Evolutionary conservation across 768 basidiomycete species (phyloP), one percentile per base, ranked within the genome.

Genomic region (Pleurotus citrinopileatus): DNA sequence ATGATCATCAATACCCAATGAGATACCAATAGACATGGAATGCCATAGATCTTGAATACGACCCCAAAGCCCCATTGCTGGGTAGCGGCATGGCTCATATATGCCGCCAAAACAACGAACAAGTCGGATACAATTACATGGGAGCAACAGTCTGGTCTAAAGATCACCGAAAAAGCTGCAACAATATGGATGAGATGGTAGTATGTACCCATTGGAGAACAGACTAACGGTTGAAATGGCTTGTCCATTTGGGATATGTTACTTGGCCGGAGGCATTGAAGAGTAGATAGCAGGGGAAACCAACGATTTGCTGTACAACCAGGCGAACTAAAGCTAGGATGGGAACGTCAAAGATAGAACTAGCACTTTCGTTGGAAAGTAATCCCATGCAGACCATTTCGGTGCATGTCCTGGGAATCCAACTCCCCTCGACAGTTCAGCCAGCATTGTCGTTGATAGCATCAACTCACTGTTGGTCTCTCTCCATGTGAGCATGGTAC

Each of bases 231-330:
- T 66, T 55, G 53, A 67, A 70, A 85, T 82, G 88, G 74, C 78
- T 89, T 26, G 79, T 80, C 42, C 72, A 69, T 20, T 53, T 40
- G 27, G 87, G 86, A 70, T 89, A 89, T 53, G 73, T 69, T 55
- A 63, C 70, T 67, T 89, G 89, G 20, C 88, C 84, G 26, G 81
- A 79, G 10, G 84, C 82, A 65, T 91, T 91, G 38, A 66, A 61
- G 57, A 81, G 71, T 50, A 89, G 62, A 71, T 89, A 87, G 59
- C 79, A 64, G 19, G 82, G 85, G 83, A 83, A 89, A 6, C 88
- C 89, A 52, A 73, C 64, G 45, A 86, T 59, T 78, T 84, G 44
- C 10, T 13, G 34, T 17, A 13, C n/a, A 9, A 48, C 46, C 46
- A 48, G 46, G 9, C 26, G 27, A 22, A 25, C n/a, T 19, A 48